Percentiles rank a stretch among this genome's conserved stretches.
These are phyloP conservation scores for Penicillium salamii DNA, from an alignment of 495 filamentous ascomycete species.

Conservation along the genomic window DNA sequence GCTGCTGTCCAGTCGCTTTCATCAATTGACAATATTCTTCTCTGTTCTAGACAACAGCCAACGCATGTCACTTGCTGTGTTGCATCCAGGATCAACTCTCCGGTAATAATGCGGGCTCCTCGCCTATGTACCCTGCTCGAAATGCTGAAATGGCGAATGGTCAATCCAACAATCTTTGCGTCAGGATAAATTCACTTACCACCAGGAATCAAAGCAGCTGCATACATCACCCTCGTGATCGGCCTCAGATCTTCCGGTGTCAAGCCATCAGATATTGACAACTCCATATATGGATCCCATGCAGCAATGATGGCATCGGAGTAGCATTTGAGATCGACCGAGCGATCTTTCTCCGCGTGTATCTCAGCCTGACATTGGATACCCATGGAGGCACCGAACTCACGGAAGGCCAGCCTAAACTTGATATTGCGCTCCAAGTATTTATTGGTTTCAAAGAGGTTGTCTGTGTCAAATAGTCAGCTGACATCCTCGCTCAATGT, in stretches of 20 bases:
- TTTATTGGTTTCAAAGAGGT: constrained; percentile 40
- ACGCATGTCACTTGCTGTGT: too few relatives aligned
- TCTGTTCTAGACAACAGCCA: too few relatives aligned
- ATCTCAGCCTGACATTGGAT: constrained; percentile 48
- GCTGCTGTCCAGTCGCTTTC: background rate
- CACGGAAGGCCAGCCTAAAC: constrained; percentile 58
- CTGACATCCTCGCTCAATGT: background rate
- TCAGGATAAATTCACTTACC: constrained; percentile 42
- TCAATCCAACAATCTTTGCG: background rate
- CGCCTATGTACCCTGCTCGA: constrained; percentile 1
- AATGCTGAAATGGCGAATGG: constrained; percentile 2
- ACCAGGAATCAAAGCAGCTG: constrained; percentile 59
- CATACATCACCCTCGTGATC: constrained; percentile 66
- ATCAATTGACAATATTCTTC: background rate
- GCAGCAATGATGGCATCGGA: constrained; percentile 46
- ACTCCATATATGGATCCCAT: constrained; percentile 51
- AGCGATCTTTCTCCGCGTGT: constrained; percentile 37
- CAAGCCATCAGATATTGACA: constrained; percentile 23
- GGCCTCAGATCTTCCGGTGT: constrained; percentile 52
- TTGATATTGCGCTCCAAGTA: constrained; percentile 40
- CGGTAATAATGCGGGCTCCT: background rate
- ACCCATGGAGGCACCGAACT: constrained; percentile 60
- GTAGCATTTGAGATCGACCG: constrained; percentile 36
- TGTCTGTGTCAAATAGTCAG: constrained; percentile 22
- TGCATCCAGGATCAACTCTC: background rate